Conservation (phyloP, 768 basidiomycete species). For the Fistulinella prunicolor region DNA sequence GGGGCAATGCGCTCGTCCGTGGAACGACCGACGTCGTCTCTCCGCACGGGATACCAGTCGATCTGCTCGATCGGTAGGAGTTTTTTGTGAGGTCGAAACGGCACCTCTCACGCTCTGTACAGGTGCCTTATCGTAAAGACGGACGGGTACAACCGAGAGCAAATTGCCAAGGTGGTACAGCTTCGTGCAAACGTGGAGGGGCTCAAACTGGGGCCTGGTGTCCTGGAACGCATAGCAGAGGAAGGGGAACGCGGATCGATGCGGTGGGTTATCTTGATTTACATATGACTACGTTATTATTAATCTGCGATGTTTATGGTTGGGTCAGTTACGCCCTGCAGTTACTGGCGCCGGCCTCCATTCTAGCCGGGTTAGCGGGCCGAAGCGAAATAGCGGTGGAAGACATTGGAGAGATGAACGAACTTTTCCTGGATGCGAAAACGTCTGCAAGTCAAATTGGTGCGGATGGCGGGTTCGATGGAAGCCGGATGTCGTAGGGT, state of each 20-base stretch:
- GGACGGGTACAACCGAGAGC: conserved; percentile 73
- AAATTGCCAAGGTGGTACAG: conserved; percentile 84
- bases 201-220: conserved; percentile 67
- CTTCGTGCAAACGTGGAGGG: conserved; percentile 87
- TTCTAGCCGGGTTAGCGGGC: conserved; percentile 75
- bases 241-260: conserved; percentile 83
- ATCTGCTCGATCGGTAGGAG: conserved; percentile 84
- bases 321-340: conserved; percentile 79
- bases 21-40: conserved; percentile 90
- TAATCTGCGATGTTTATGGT: conserved; percentile 6
- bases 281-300: conserved; percentile 2
- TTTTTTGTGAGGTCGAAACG: background rate
- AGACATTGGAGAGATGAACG: conserved; percentile 91
- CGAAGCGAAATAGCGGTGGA: conserved; percentile 80
- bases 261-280: conserved; percentile 46
- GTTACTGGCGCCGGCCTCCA: conserved; percentile 85
- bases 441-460: conserved; percentile 59
- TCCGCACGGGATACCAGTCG: conserved; percentile 92
- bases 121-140: conserved; percentile 97
- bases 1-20: conserved; percentile 87
- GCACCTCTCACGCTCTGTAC: conserved; percentile 9
- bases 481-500: conserved; percentile 31
- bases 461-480: conserved; percentile 36
- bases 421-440: conserved; percentile 94
- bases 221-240: conserved; percentile 74